phyloP scores from a whole-genome alignment of 768 basidiomycete genomes.

The Podaxis rugospora region DNA sequence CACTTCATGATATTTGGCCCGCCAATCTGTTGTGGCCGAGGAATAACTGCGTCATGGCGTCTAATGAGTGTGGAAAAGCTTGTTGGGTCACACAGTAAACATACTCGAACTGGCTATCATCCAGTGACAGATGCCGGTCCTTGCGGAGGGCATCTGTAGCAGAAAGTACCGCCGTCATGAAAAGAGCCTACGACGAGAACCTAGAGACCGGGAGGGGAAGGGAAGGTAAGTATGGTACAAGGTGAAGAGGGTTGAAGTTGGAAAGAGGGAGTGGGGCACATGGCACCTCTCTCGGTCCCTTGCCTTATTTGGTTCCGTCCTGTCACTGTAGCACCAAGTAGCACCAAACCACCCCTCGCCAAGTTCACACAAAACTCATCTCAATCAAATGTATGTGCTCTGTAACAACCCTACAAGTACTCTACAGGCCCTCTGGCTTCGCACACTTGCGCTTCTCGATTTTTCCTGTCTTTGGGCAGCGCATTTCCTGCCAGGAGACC shows the following conservation, averaged over 20 bases:
- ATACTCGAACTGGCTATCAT: conserved; percentile 65
- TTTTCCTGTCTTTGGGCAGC: conserved; percentile 75
- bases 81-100: conserved; percentile 13
- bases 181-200: conserved; percentile 7
- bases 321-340: conserved; percentile 2
- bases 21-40: conserved; percentile 62
- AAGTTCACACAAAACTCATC: neutral
- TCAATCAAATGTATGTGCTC: neutral
- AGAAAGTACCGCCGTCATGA: conserved; percentile 65
- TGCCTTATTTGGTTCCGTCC: conserved; percentile 25
- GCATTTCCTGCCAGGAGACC: conserved; percentile 89
- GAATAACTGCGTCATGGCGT: conserved; percentile 42
- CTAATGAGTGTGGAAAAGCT: conserved; percentile 15
- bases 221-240: conserved; percentile 6
- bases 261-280: conserved; percentile 1
- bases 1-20: conserved; percentile 71
- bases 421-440: conserved; percentile 66
- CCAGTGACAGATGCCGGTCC: conserved; percentile 57
- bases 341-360: neutral
- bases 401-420: conserved; percentile 11
- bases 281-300: conserved; percentile 8
- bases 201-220: conserved; percentile 8
- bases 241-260: conserved; percentile 10
- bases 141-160: conserved; percentile 54
- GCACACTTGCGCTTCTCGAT: conserved; percentile 84